phyloP scores from a whole-genome alignment of 179 eudicot species.

The Beta corolliflora region DNA sequence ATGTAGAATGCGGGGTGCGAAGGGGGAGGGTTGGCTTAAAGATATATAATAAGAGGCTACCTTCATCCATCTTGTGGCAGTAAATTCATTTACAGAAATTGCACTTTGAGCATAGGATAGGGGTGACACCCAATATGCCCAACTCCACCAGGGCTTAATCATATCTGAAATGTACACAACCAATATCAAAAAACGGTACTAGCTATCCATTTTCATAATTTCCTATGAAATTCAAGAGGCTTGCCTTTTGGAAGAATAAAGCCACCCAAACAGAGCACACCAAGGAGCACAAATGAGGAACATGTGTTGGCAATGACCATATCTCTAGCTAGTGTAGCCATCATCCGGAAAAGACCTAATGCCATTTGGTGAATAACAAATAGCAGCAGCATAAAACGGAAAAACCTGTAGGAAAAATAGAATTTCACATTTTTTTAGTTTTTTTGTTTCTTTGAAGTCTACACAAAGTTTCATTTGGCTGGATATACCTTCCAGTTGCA shows the following conservation, averaged over 20 bases:
- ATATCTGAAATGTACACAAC: constrained; percentile 29
- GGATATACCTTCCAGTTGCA: constrained; percentile 58
- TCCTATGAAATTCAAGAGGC: neutral
- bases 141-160: constrained; percentile 42
- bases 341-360: constrained; percentile 76
- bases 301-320: constrained; percentile 76
- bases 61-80: constrained; percentile 36
- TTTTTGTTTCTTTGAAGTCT: neutral
- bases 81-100: constrained; percentile 43
- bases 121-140: constrained; percentile 53
- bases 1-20: neutral
- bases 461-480: constrained; percentile 1
- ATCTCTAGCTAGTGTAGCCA: constrained; percentile 79
- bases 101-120: constrained; percentile 49
- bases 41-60: constrained; percentile 30
- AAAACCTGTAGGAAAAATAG: constrained; percentile 53
- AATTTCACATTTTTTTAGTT: neutral
- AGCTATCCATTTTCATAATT: neutral
- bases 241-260: constrained; percentile 78
- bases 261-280: constrained; percentile 75
- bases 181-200: neutral
- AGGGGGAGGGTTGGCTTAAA: neutral
- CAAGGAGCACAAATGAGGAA: constrained; percentile 62
- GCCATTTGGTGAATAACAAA: constrained; percentile 91
- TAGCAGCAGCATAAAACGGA: constrained; percentile 67